Evolutionary conservation across 805 yeast genomes (phyloP).

Genomic region (Ogataea glucozyma): DNA sequence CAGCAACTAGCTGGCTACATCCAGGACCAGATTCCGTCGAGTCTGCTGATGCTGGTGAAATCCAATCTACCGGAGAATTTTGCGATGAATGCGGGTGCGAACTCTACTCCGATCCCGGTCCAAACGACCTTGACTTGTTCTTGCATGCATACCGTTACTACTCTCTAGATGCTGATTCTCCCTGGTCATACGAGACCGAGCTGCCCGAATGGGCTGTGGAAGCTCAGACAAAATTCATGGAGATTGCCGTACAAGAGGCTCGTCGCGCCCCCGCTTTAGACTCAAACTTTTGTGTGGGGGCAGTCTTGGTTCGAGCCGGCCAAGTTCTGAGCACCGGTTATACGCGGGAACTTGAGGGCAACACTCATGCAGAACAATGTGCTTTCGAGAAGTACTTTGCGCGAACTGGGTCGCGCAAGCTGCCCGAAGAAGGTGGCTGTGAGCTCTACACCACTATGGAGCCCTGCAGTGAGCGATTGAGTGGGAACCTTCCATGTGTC

Average conservation of each 20-base stretch:
- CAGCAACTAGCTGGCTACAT: constrained; percentile 69
- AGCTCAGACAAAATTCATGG: constrained; percentile 63
- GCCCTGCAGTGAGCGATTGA: constrained; percentile 85
- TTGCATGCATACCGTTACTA: constrained; percentile 85
- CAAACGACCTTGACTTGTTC: constrained; percentile 85
- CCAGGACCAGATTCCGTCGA: constrained; percentile 39
- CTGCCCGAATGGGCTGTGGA: constrained; percentile 82
- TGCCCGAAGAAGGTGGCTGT: constrained; percentile 64
- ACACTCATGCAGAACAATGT: constrained; percentile 97
- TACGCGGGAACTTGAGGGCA: constrained; percentile 89
- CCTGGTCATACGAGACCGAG: constrained; percentile 75
- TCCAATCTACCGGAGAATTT: constrained; percentile 47
- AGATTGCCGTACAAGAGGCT: constrained; percentile 75
- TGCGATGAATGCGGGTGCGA: constrained; percentile 72
- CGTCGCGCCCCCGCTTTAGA: constrained; percentile 75
- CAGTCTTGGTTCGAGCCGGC: constrained; percentile 70
- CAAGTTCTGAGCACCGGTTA: constrained; percentile 76
- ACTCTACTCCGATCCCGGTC: constrained; percentile 84
- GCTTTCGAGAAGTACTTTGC: constrained; percentile 74
- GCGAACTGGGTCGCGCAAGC: constrained; percentile 36
- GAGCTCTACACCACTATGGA: constrained; percentile 95
- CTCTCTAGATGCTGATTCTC: constrained; percentile 40
- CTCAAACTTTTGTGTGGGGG: constrained; percentile 95
- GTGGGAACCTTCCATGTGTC: constrained; percentile 88
- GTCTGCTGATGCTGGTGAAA: constrained; percentile 55